Percentiles rank a stretch among this genome's conserved stretches.
Evolutionary conservation across 2,329 filamentous ascomycete species (phyloP).

Genomic region (Sodiomyces alkalinus): DNA sequence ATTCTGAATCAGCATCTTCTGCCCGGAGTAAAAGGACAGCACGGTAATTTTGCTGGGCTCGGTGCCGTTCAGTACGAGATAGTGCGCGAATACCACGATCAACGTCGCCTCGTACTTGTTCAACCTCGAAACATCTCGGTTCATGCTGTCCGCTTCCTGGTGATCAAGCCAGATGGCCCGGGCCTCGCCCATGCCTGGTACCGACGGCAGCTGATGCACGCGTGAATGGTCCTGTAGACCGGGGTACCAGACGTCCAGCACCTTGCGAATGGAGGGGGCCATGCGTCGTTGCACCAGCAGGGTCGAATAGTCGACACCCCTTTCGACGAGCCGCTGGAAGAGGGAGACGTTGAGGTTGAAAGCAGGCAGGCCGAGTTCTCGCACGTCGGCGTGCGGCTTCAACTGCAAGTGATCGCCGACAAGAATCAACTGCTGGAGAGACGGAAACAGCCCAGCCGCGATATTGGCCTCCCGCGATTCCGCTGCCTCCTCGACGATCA

Average conservation of each 20-base stretch:
- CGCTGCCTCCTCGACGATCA: constrained; percentile 69
- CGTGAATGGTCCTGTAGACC: constrained; percentile 26
- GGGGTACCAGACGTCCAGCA: constrained; percentile 33
- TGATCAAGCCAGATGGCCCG: constrained; percentile 25
- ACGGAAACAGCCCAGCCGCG: constrained; percentile 32
- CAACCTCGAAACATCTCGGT: constrained; percentile 48
- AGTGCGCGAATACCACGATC: constrained; percentile 55
- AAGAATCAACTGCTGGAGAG: constrained; percentile 36
- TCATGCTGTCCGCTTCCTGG: constrained; percentile 46
- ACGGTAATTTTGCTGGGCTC: constrained; percentile 52
- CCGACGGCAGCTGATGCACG: constrained; percentile 16
- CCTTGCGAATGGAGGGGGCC: constrained; percentile 26
- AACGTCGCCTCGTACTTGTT: constrained; percentile 64
- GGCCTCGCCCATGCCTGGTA: constrained; percentile 25
- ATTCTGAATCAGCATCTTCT: constrained; percentile 49
- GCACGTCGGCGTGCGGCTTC: constrained; percentile 50
- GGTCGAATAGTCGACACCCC: constrained; percentile 46
- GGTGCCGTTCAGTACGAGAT: constrained; percentile 56
- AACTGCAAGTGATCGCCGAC: constrained; percentile 74
- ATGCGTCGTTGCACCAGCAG: constrained; percentile 53
- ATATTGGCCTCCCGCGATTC: constrained; percentile 55
- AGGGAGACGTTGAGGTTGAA: constrained; percentile 59
- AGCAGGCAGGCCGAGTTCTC: constrained; percentile 40
- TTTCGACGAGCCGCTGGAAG: constrained; percentile 63
- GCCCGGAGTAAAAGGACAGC: constrained; percentile 78